phyloP scores from a whole-genome alignment of 495 filamentous ascomycete genomes.

The Talaromyces thailandensis region DNA sequence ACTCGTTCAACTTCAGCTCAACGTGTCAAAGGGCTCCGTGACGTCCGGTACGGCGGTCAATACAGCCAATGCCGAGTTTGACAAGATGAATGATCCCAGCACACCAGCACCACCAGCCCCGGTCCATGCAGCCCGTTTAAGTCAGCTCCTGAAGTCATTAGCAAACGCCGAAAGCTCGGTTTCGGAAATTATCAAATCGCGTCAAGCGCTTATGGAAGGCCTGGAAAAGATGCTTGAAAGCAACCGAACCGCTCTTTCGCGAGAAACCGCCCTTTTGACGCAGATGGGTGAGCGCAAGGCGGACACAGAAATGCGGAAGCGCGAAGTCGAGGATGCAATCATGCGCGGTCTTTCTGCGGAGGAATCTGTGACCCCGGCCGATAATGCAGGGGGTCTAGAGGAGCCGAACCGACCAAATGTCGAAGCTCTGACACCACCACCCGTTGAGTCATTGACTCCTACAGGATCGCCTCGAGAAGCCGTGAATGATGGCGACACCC shows the following conservation, averaged over 20 bases:
- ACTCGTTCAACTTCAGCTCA: conserved; percentile 61
- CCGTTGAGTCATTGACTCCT: conserved; percentile 41
- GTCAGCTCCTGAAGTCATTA: conserved; percentile 74
- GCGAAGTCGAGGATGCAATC: conserved; percentile 81
- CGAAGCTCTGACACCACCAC: conserved; percentile 77
- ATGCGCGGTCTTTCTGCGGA: conserved; percentile 63
- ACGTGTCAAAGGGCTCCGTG: conserved; percentile 59
- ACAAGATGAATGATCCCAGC: conserved; percentile 64
- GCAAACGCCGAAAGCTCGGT: conserved; percentile 89
- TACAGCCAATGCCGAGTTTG: conserved; percentile 68
- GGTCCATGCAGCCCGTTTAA: conserved; percentile 85
- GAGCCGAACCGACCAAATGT: conserved; percentile 57
- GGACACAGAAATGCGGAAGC: conserved; percentile 66
- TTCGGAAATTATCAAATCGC: conserved; percentile 80
- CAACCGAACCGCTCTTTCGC: conserved; percentile 58
- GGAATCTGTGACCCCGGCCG: conserved; percentile 26
- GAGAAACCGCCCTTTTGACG: conserved; percentile 54
- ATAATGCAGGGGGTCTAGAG: conserved; percentile 24
- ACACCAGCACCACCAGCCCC: conserved; percentile 63
- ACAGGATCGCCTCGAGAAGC: conserved; percentile 30
- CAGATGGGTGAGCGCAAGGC: conserved; percentile 51
- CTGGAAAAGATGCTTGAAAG: conserved; percentile 74
- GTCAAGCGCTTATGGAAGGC: conserved; percentile 63
- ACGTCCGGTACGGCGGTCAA: conserved; percentile 51
- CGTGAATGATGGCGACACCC: conserved; percentile 5